Percentiles rank a stretch among this genome's conserved stretches.
These are phyloP conservation scores for Malassezia arunalokei DNA, from an alignment of 1,284 basidiomycete species.

Conservation along the genomic window DNA sequence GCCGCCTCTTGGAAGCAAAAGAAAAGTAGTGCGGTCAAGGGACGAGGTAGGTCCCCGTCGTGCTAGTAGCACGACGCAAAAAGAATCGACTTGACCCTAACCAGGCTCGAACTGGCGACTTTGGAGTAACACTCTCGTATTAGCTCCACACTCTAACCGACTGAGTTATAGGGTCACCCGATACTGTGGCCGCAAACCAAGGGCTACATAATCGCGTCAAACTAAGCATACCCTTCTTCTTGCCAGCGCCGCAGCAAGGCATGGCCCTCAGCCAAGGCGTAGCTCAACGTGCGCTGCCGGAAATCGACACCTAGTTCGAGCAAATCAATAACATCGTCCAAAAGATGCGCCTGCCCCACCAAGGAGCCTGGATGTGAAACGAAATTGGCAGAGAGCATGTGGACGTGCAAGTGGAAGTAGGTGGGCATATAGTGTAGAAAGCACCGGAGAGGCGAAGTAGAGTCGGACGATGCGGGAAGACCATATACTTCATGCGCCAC, in stretches of 20 bases:
- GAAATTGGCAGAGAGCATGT: conserved; percentile 58
- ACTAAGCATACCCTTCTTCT: not conserved
- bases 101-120: conserved; percentile 21
- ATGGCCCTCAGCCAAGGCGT: conserved; percentile 68
- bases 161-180: conserved; percentile 21
- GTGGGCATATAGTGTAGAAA: conserved; percentile 91
- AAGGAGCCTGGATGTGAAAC: conserved; percentile 45
- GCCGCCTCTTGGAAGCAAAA: too few relatives aligned
- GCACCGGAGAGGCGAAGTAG: conserved; percentile 54
- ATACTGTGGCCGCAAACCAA: too few relatives aligned
- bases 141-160: conserved; percentile 22
- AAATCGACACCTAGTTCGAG: conserved; percentile 56
- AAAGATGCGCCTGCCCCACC: conserved; percentile 79
- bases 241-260: conserved; percentile 54
- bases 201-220: not conserved
- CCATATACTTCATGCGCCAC: conserved; percentile 58
- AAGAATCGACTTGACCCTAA: conserved; percentile 14
- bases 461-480: conserved; percentile 50
- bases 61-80: too few relatives aligned
- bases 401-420: conserved; percentile 88
- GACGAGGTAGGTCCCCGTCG: too few relatives aligned
- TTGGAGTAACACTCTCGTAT: conserved; percentile 17
- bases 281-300: conserved; percentile 64
- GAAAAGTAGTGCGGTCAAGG: too few relatives aligned
- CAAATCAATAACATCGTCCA: conserved; percentile 69